These are phyloP conservation scores for Alnus glutinosa DNA, from an alignment of 306 rosid genomes.

Conservation along the genomic window DNA sequence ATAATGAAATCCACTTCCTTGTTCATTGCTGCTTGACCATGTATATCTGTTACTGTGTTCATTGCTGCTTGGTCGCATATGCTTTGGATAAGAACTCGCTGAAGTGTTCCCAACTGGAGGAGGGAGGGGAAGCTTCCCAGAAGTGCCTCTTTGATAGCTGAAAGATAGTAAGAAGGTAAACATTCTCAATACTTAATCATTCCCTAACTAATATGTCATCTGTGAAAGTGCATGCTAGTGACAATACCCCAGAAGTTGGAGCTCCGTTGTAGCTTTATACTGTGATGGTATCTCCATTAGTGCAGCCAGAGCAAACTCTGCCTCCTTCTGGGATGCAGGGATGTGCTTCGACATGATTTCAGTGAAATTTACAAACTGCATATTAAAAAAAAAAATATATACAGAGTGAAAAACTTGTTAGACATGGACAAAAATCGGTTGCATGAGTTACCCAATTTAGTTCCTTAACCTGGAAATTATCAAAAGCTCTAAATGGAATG, in stretches of 20 bases:
- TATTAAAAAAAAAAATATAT: neutral
- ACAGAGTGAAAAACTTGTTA: neutral
- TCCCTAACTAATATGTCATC: neutral
- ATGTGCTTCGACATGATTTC: slow-evolving; percentile 23
- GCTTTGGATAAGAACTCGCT: neutral
- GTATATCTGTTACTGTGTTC: neutral
- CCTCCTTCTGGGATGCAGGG: slow-evolving; percentile 11
- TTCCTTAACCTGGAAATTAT: slow-evolving; percentile 34
- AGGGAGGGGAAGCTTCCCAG: slow-evolving; percentile 3
- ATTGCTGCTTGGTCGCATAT: neutral
- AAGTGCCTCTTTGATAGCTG: slow-evolving; percentile 5
- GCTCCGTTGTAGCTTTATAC: slow-evolving; percentile 15
- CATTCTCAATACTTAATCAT: neutral
- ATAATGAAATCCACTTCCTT: neutral
- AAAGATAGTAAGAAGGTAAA: neutral
- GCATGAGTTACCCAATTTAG: neutral
- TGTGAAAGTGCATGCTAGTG: neutral
- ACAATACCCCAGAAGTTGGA: slow-evolving; percentile 16
- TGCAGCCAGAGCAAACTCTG: slow-evolving; percentile 17
- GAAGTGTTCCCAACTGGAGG: slow-evolving; percentile 14
- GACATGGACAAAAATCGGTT: neutral
- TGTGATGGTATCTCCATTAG: slow-evolving; percentile 24
- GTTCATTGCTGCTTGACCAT: neutral
- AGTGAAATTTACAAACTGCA: slow-evolving; percentile 41
- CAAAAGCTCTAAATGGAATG: slow-evolving; percentile 29